A percentile compares a stretch with the other conserved stretches of the same genome.
Evolutionary conservation across 2,329 filamentous ascomycete genomes (phyloP).

Genomic region (Paecilomyces sp.): DNA sequence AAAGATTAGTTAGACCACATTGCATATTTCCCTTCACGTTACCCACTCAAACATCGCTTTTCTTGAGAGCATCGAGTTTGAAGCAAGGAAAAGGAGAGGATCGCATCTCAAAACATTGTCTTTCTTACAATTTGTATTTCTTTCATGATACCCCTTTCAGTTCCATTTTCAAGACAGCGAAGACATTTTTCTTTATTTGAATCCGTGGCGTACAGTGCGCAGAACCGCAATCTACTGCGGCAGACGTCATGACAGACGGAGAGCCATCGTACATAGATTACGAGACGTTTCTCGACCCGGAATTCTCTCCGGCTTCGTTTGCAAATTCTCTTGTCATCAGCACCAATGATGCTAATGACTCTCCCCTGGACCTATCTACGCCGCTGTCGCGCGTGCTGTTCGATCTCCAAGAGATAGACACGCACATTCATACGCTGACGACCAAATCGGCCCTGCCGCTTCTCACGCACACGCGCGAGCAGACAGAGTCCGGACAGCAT

Average conservation of each 20-base stretch:
- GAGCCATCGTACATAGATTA: conserved; percentile 87
- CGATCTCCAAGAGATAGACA: conserved; percentile 94
- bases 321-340: conserved; percentile 82
- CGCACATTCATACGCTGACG: conserved; percentile 84
- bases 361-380: conserved; percentile 85
- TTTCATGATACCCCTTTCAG: not conserved
- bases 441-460: conserved; percentile 77
- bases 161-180: not conserved
- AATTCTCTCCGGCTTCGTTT: conserved; percentile 74
- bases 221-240: not conserved
- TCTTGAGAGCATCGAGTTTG: not conserved
- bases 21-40: not conserved
- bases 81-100: not conserved
- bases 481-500: conserved; percentile 63
- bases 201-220: not conserved
- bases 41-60: not conserved
- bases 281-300: conserved; percentile 76
- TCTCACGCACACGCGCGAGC: conserved; percentile 66
- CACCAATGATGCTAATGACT: conserved; percentile 88
- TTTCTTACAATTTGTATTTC: not conserved
- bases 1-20: conserved; percentile 1
- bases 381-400: conserved; percentile 90
- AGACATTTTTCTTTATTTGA: not conserved
- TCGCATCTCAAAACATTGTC: not conserved
- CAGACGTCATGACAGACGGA: conserved; percentile 23